A percentile compares a stretch with the other conserved stretches of the same genome.
These are phyloP conservation scores for Whalleya microplaca DNA, from an alignment of 2,329 filamentous ascomycete species.

Conservation along the genomic window DNA sequence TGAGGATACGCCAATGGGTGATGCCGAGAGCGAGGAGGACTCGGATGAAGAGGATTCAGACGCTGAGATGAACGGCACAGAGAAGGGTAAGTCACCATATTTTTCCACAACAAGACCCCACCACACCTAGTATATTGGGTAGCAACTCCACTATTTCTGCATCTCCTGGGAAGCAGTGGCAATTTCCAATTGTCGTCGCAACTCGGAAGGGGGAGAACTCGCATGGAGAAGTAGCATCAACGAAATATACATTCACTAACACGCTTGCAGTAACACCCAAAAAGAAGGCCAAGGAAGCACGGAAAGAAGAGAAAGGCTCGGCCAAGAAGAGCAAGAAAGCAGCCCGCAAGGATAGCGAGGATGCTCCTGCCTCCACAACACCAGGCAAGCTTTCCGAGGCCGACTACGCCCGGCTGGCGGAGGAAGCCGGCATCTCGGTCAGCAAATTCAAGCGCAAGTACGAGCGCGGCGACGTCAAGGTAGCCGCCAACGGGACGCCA, in stretches of 20 bases:
- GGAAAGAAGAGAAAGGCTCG: conserved; percentile 46
- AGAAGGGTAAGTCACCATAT: conserved; percentile 31
- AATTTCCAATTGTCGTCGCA: conserved; percentile 4
- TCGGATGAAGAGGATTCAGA: conserved; percentile 44
- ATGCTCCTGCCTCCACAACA: conserved; percentile 40
- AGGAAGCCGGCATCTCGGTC: conserved; percentile 69
- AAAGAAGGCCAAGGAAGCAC: conserved; percentile 35
- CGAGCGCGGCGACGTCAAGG: conserved; percentile 73
- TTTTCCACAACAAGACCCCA: not conserved
- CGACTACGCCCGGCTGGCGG: conserved; percentile 64
- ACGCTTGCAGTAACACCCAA: conserved; percentile 41
- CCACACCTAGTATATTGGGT: conserved; percentile 27
- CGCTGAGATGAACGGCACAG: conserved; percentile 40
- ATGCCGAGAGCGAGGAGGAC: conserved; percentile 51
- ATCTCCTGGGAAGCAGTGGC: conserved; percentile 1
- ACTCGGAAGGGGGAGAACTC: conserved; percentile 36
- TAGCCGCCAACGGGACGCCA: conserved; percentile 67
- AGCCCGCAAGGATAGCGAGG: conserved; percentile 30
- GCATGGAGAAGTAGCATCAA: conserved; percentile 17
- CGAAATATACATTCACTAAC: conserved; percentile 33
- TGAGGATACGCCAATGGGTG: conserved; percentile 46
- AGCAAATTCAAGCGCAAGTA: conserved; percentile 80
- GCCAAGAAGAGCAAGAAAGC: conserved; percentile 41
- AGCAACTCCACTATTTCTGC: conserved; percentile 28
- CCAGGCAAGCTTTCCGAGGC: conserved; percentile 54